Base-by-base conservation (phyloP, 1,284 basidiomycete genomes). In the Sanghuangporus baumii region DNA sequence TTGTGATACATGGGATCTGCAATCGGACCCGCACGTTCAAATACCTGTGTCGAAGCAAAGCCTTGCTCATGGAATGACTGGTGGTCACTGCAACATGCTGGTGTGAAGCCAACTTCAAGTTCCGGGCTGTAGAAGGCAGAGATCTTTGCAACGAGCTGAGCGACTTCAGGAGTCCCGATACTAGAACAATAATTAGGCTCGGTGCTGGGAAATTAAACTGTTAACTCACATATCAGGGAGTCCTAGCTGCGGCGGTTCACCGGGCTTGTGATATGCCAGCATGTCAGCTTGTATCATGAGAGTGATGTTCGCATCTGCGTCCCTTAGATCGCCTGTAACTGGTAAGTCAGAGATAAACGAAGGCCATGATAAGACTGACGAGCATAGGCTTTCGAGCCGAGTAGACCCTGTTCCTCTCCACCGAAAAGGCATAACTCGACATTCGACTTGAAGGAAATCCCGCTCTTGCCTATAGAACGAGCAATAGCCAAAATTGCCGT, bases 261-360 rank as follows among this genome's bases (percentile, higher is more conserved):
- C 82, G 12, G 80, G 83, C 37, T 78, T 84, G 63, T 84, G 90
- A 71, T 93, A 94, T 0, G 83, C 93, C 54, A 91, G 79, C 93
- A 95, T 95, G 70, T 96, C 93, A 0, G 90, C 90, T 73, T 95
- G 93, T 61, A 95, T 80, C 82, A 94, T 91, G 46, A 94, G 73
- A 2, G 87, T 85, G 54, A 95, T 77, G 66, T 91, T 88, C 18
- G 85, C 86, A 65, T 83, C 76, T 26, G 74, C 73, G 48, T 74
- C 74, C 59, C 82, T 78, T 69, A 91, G 68, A 70, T 88, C 79
- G 26, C 73, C 88, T 88, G 67, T 14, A 20, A 23, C 12, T 12
- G 3, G 34, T 63, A 7, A 48, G 55, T 55, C 34, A 8, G 20
- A 41, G 23, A 9, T 46, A 23, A 9, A 52, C 57, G 47, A 46